phyloP scores from a whole-genome alignment of 2,329 filamentous ascomycete genomes.

The Clonostachys rosea region DNA sequence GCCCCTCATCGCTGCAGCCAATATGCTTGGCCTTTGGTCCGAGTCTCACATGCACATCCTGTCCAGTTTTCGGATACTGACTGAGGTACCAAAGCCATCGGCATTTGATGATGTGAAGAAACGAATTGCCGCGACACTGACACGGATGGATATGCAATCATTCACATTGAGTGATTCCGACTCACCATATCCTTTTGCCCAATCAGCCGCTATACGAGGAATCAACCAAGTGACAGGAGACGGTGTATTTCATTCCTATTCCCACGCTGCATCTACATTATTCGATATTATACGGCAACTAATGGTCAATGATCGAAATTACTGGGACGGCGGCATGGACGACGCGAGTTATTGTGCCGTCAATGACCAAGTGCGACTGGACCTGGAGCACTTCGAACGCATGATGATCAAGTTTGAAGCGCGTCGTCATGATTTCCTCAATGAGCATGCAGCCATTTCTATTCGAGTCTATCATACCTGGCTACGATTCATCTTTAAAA shows the following conservation, averaged over 20 bases:
- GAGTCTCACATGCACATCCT: slow-evolving; percentile 22
- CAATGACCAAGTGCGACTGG: neutral
- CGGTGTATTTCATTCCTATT: neutral
- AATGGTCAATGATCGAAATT: slow-evolving; percentile 1
- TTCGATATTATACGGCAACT: slow-evolving; percentile 1
- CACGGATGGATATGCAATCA: slow-evolving; percentile 22
- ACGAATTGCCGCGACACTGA: slow-evolving; percentile 11
- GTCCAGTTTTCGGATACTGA: slow-evolving; percentile 12
- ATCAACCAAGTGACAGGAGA: neutral
- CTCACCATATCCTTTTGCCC: slow-evolving; percentile 18
- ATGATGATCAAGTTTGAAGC: neutral
- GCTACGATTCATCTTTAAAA: slow-evolving; percentile 5
- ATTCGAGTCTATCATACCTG: slow-evolving; percentile 20
- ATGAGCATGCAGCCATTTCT: slow-evolving; percentile 1
- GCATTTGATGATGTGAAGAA: neutral
- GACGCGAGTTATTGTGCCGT: neutral
- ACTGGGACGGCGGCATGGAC: neutral
- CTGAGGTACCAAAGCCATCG: neutral
- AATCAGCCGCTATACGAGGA: slow-evolving; percentile 2
- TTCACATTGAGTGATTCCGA: slow-evolving; percentile 23
- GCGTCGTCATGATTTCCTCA: neutral
- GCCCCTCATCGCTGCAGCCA: slow-evolving; percentile 21
- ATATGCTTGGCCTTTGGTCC: slow-evolving; percentile 20
- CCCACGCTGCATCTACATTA: neutral
- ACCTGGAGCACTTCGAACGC: neutral